phyloP scores from a whole-genome alignment of 495 filamentous ascomycete genomes.

The Podospora appendiculata region DNA sequence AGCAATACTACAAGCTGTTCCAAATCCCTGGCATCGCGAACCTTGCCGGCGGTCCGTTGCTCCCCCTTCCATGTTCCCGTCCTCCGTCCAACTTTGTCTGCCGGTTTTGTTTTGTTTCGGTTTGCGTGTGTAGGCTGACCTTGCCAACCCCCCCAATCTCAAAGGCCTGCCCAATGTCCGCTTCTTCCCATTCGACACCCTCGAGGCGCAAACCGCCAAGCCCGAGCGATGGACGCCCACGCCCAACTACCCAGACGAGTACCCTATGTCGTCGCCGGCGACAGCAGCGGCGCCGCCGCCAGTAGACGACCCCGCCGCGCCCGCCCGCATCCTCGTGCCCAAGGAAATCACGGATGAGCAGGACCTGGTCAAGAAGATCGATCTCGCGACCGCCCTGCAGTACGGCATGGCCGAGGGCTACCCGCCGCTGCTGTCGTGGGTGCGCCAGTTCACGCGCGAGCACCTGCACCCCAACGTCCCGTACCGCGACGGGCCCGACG shows the following conservation, averaged over 20 bases:
- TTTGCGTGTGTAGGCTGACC: neutral
- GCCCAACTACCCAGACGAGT: conserved; percentile 45
- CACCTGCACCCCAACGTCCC: conserved; percentile 74
- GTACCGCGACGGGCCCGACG: conserved; percentile 67
- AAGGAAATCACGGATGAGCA: conserved; percentile 44
- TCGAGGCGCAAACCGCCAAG: conserved; percentile 70
- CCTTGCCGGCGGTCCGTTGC: conserved; percentile 70
- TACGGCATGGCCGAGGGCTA: conserved; percentile 77
- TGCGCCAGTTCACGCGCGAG: conserved; percentile 68
- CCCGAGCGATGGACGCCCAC: conserved; percentile 66
- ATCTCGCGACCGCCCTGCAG: conserved; percentile 74
- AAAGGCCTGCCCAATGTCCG: conserved; percentile 68
- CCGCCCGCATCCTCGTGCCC: conserved; percentile 60
- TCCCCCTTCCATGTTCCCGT: too few relatives aligned
- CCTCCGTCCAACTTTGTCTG: too few relatives aligned
- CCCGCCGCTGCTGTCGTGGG: conserved; percentile 62
- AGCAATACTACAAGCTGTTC: conserved; percentile 81
- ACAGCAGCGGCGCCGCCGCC: conserved; percentile 25
- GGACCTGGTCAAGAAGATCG: conserved; percentile 59
- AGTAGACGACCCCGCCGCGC: conserved; percentile 13
- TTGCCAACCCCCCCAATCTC: neutral
- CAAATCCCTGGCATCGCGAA: conserved; percentile 72
- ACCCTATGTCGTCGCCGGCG: conserved; percentile 8
- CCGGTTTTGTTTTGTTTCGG: too few relatives aligned
- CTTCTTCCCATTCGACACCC: conserved; percentile 86